A percentile compares a stretch with the other conserved stretches of the same genome.
Conservation (phyloP, 768 basidiomycete genomes). For the Boletellus emodensis region DNA sequence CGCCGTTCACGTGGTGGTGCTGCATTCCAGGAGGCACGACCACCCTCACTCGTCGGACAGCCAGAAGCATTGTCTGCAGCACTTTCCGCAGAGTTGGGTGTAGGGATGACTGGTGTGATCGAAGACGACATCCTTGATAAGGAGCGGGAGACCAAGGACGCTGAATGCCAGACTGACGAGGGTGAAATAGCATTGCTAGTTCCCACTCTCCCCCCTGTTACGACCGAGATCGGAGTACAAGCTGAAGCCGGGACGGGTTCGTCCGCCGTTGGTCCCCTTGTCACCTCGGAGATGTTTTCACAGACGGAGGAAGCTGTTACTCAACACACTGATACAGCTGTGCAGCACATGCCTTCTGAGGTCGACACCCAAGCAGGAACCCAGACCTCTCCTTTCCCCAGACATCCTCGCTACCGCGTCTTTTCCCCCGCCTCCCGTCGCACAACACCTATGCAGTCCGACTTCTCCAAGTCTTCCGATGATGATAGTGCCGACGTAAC, state of each 20-base stretch:
- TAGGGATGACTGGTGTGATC: slow-evolving; percentile 42
- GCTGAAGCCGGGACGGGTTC: slow-evolving; percentile 27
- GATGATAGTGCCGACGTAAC: slow-evolving; percentile 34
- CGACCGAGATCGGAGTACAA: slow-evolving; percentile 41
- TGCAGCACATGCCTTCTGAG: slow-evolving; percentile 42
- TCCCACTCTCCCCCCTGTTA: slow-evolving; percentile 28
- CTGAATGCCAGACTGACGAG: slow-evolving; percentile 63
- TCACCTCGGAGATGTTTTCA: slow-evolving; percentile 37
- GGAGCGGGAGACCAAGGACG: slow-evolving; percentile 56
- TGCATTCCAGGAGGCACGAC: slow-evolving; percentile 66
- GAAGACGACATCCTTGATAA: slow-evolving; percentile 36
- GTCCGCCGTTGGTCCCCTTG: slow-evolving; percentile 11
- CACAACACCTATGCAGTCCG: slow-evolving; percentile 47
- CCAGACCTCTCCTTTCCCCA: slow-evolving; percentile 35
- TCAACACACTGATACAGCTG: slow-evolving; percentile 38
- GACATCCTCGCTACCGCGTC: slow-evolving; percentile 17
- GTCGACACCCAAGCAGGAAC: slow-evolving; percentile 32
- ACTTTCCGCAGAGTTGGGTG: slow-evolving; percentile 61
- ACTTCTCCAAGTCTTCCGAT: slow-evolving; percentile 36
- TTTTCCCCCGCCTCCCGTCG: slow-evolving; percentile 32
- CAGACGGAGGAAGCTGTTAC: slow-evolving; percentile 46
- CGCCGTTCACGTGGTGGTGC: slow-evolving; percentile 63
- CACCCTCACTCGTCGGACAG: slow-evolving; percentile 65
- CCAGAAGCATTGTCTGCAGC: slow-evolving; percentile 73
- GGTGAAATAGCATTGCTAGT: slow-evolving; percentile 30